Conservation (phyloP, 495 filamentous ascomycete genomes). For the Cercophora sp. region DNA sequence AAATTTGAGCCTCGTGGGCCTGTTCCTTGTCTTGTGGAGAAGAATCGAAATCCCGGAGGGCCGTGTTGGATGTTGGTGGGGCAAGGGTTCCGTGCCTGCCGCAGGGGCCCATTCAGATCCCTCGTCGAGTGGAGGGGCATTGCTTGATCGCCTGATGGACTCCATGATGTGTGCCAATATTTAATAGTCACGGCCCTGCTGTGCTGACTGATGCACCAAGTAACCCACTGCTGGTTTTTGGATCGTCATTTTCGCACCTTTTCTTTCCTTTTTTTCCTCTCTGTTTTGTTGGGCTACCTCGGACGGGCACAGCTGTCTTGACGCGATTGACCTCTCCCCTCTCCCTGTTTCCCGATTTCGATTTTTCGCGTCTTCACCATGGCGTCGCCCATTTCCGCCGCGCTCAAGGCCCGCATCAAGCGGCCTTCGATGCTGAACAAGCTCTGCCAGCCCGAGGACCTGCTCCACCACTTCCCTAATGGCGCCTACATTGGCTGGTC, state of each 20-base stretch:
- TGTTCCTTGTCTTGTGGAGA: not conserved
- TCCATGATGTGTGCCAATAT: not conserved
- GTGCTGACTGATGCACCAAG: not conserved
- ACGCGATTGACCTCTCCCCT: slow-evolving; percentile 2
- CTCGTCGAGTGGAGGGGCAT: not conserved
- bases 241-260: not conserved
- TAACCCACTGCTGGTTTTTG: not conserved
- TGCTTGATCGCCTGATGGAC: no score
- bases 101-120: not conserved
- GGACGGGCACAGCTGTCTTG: not conserved
- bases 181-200: not conserved
- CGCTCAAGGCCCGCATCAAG: slow-evolving; percentile 68
- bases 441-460: slow-evolving; percentile 72
- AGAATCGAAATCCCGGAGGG: not conserved
- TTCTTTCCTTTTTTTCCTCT: not conserved
- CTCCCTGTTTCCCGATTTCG: no score
- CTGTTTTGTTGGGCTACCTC: not conserved
- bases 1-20: not conserved
- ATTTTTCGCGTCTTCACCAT: no score
- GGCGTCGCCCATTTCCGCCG: slow-evolving; percentile 57
- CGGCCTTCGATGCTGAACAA: slow-evolving; percentile 77
- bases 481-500: slow-evolving; percentile 83
- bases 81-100: not conserved
- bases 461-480: slow-evolving; percentile 77
- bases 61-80: slow-evolving; percentile 1